Evolutionary conservation across 768 basidiomycete species (phyloP), one percentile per base, ranked within the genome.

Genomic region (Trametes cubensis): DNA sequence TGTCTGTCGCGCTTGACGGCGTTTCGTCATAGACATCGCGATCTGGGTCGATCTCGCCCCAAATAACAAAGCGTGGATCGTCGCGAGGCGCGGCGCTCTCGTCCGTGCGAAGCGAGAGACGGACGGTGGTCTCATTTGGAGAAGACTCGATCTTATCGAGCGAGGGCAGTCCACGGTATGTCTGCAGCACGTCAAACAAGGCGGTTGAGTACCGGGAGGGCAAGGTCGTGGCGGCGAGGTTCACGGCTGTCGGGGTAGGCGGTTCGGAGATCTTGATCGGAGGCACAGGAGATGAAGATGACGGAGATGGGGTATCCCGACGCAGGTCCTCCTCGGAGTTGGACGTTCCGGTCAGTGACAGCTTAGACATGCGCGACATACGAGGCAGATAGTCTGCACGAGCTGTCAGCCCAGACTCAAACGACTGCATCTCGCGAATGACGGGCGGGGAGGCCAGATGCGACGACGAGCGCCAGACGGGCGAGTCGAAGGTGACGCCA

Each of bases 61-160:
- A 97, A 8, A 96, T 86, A 40, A 94, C 92, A 70, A 95, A 95
- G 0, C 94, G 84, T 17, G 94, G 93, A 67, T 97, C 94, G 65
- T 95, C 89, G 15, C 87, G 83, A 7, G 92, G 92, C 0, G 88
- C 83, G 15, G 87, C 85, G 28, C 81, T 84, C 58, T 88, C 84
- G 39, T 90, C 87, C 0, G 83, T 72, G 25, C 83, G 80, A 15
- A 91, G 72, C 1, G 88, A 89, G 70, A 94, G 78, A 71, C 84
- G 87, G 28, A 91, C 88, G 2, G 86, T 85, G 34, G 86, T 85
- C 46, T 83, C 83, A 11, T 79, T 79, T 6, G 80, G 76, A 45
- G 83, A 84, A 0, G 81, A 75, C 6, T 82, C 80, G 25, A 92
- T 76, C 56, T 82, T 84, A 61, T 93, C 90, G 14, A 92, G 79